phyloP scores from a whole-genome alignment of 495 filamentous ascomycete genomes.

The Beverwykella pulmonaria region DNA sequence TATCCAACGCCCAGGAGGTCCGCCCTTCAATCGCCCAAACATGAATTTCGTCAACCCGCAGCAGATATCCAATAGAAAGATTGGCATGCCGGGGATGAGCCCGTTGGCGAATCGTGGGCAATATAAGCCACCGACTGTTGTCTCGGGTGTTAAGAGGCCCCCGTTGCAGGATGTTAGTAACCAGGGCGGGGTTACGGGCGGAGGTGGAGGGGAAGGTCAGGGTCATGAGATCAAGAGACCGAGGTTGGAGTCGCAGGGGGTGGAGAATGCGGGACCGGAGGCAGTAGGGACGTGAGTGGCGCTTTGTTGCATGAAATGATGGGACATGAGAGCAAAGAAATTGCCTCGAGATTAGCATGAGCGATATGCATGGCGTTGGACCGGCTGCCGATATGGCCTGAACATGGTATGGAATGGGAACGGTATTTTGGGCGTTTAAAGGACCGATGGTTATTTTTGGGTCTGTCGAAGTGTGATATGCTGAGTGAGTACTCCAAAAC shows the following conservation, averaged over 20 bases:
- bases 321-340: background rate
- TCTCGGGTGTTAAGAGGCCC: conserved; percentile 37
- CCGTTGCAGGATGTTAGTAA: conserved; percentile 49
- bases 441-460: background rate
- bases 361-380: conserved; percentile 2
- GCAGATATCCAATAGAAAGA: conserved; percentile 65
- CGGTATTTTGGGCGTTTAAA: background rate
- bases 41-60: conserved; percentile 70
- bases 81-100: conserved; percentile 72
- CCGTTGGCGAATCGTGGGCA: conserved; percentile 60
- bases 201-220: background rate
- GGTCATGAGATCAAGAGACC: conserved; percentile 27
- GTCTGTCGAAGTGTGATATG: background rate
- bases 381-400: background rate
- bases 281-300: background rate
- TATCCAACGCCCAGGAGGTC: conserved; percentile 21
- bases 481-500: too few relatives aligned
- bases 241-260: conserved; percentile 18
- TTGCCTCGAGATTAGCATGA: background rate
- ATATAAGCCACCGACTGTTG: conserved; percentile 58
- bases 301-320: background rate
- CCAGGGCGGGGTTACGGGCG: conserved; percentile 8
- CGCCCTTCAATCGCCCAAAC: conserved; percentile 40
- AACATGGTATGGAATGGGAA: background rate
- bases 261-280: conserved; percentile 7